phyloP scores from a whole-genome alignment of 371 early-diverging fungal genomes.

The Mortierella sp. region DNA sequence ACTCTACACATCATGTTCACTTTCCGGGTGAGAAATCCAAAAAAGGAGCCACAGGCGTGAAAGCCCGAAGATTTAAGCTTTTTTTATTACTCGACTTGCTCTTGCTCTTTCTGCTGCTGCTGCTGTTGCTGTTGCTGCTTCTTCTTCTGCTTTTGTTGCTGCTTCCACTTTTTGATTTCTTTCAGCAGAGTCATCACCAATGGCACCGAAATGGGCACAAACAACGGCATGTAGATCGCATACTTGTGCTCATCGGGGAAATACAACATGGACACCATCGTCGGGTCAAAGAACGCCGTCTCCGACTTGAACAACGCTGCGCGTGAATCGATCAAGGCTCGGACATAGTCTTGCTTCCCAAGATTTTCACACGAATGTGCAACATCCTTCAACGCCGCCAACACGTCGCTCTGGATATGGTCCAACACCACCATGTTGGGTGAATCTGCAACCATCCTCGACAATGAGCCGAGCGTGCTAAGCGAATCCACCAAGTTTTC shows the following conservation, averaged over 20 bases:
- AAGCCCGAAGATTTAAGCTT: slow-evolving; percentile 14
- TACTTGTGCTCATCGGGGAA: slow-evolving; percentile 97
- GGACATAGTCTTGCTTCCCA: slow-evolving; percentile 53
- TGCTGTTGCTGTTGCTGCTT: slow-evolving; percentile 39
- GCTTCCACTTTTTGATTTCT: slow-evolving; percentile 55
- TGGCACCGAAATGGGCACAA: slow-evolving; percentile 90
- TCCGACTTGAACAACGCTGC: slow-evolving; percentile 79
- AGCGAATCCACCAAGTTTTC: slow-evolving; percentile 79
- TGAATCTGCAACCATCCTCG: slow-evolving; percentile 79
- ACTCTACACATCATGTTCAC: too few species aligned
- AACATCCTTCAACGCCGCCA: slow-evolving; percentile 36
- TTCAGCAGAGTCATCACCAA: slow-evolving; percentile 68
- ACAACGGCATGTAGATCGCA: slow-evolving; percentile 97
- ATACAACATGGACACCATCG: slow-evolving; percentile 96
- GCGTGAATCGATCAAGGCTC: slow-evolving; percentile 66
- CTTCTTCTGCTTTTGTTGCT: slow-evolving; percentile 19
- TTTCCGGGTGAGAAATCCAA: too few species aligned
- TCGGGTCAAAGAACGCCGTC: slow-evolving; percentile 95
- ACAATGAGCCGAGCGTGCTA: slow-evolving; percentile 81
- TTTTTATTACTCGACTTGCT: slow-evolving; percentile 19
- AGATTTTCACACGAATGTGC: slow-evolving; percentile 17
- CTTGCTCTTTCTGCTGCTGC: slow-evolving; percentile 29
- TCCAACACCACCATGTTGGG: slow-evolving; percentile 94
- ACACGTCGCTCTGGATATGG: slow-evolving; percentile 75
- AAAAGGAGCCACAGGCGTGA: neutral